Evolutionary conservation across 805 yeast genomes (phyloP), one percentile per base, ranked within the genome.

Genomic region (Candida quercuum): DNA sequence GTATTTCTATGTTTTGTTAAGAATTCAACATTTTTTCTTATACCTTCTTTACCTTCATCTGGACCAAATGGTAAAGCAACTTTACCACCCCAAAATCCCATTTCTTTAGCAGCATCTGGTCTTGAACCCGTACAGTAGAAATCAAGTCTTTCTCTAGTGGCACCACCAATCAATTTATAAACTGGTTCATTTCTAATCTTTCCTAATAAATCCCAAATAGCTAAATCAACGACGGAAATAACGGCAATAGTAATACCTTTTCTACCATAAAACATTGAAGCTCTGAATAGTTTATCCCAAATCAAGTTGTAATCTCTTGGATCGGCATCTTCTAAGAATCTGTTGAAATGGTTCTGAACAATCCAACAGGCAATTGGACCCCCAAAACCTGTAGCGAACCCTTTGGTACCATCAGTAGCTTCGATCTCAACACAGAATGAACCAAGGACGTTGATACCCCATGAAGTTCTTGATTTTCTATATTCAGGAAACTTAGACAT

Each of bases 51-150:
- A n/a, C 75, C 76, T 49, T 71, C 75, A 47, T 65, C 73, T 13
- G 76, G 74, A 16, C 74, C 71, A 43, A 56, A 68, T 32, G 76
- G 76, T 32, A 71, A 60, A 2, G 75, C 71, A 33, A 71, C 76
- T 47, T 71, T 71, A 31, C 72, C 75, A 42, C 75, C 75, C 72
- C 73, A 69, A 61, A 71, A 71, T 16, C 76, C 75, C 72, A 68
- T 64, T 17, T 45, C 42, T 51, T 71, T 69, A 18, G 76, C 76
- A 40, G 71, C 71, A 30, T 56, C 60, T 18, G 75, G 74, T 37
- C 67, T 59, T 38, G 65, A 54, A 16, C 76, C 74, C 23, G 76
- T 71, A 52, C 76, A 71, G 59, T 71, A 71, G 52, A 71, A 71
- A 39, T 65, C 61, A 38, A 71, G 53, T 45, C 56, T 60, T 31